These are phyloP conservation scores for Fusarium foetens DNA, from an alignment of 2,329 filamentous ascomycete species.

Conservation along the genomic window DNA sequence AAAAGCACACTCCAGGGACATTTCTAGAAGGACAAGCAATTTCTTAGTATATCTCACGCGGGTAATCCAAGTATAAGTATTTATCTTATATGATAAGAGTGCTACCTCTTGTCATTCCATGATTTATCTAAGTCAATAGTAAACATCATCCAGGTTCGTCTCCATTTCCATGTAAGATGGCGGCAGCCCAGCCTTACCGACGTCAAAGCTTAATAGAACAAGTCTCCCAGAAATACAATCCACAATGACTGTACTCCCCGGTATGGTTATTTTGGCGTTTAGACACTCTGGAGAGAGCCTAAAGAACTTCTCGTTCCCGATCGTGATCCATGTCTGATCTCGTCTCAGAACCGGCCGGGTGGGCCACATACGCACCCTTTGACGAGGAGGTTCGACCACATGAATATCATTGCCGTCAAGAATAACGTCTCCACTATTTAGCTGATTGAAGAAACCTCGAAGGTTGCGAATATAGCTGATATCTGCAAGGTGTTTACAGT, in stretches of 20 bases:
- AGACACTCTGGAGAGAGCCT: background rate
- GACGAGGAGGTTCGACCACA: rapidly evolving
- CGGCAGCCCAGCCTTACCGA: background rate
- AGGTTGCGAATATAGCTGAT: rapidly evolving
- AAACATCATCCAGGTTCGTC: rapidly evolving
- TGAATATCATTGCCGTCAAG: rapidly evolving
- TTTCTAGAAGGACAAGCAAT: too few species aligned
- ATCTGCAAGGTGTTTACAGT: rapidly evolving
- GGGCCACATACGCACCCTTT: rapidly evolving
- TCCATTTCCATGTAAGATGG: background rate
- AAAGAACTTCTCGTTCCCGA: background rate
- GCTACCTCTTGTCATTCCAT: too few species aligned
- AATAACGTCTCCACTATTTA: background rate
- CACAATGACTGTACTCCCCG: rapidly evolving
- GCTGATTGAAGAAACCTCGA: rapidly evolving
- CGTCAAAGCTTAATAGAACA: background rate
- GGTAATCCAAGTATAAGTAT: too few species aligned
- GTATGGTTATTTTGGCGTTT: background rate
- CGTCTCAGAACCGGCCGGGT: too few species aligned
- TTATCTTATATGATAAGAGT: too few species aligned
- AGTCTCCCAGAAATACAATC: background rate
- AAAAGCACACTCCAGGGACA: too few species aligned
- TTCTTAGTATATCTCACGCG: too few species aligned
- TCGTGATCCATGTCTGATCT: background rate
- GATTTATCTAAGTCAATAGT: too few species aligned